Percentiles rank a stretch among this genome's conserved stretches.
These are phyloP conservation scores for Acacia acuminata DNA, from an alignment of 306 rosid genomes.

Conservation along the genomic window DNA sequence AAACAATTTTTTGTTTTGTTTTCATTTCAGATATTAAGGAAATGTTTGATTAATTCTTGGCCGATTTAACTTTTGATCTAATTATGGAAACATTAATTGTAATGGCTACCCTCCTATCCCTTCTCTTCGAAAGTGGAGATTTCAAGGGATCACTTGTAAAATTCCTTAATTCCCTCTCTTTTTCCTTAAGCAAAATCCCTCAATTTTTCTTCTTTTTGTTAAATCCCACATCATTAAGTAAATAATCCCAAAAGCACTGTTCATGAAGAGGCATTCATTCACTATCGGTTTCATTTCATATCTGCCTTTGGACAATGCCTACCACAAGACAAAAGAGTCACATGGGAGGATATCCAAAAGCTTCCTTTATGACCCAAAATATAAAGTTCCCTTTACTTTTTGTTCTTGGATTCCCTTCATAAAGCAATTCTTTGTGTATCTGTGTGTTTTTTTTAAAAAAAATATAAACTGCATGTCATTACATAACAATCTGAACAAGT, in stretches of 20 bases:
- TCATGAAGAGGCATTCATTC: slow-evolving; percentile 21
- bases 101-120: not conserved
- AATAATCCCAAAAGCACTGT: not conserved
- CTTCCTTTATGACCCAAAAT: not conserved
- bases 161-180: not conserved
- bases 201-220: not conserved
- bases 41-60: too few relatives aligned
- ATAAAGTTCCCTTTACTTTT: not conserved
- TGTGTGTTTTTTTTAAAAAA: not conserved
- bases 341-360: slow-evolving; percentile 25
- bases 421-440: not conserved
- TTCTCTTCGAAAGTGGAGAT: not conserved
- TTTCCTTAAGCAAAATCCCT: not conserved
- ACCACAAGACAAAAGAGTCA: slow-evolving; percentile 24
- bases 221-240: not conserved
- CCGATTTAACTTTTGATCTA: too few relatives aligned
- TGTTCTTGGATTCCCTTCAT: not conserved
- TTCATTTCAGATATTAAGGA: too few relatives aligned
- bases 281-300: not conserved
- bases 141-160: not conserved
- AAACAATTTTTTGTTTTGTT: too few relatives aligned
- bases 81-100: too few relatives aligned
- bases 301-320: slow-evolving; percentile 6
- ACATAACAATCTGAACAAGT: too few relatives aligned
- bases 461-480: too few relatives aligned